Base-by-base conservation (phyloP, 805 yeast genomes). In the Candida orba region DNA sequence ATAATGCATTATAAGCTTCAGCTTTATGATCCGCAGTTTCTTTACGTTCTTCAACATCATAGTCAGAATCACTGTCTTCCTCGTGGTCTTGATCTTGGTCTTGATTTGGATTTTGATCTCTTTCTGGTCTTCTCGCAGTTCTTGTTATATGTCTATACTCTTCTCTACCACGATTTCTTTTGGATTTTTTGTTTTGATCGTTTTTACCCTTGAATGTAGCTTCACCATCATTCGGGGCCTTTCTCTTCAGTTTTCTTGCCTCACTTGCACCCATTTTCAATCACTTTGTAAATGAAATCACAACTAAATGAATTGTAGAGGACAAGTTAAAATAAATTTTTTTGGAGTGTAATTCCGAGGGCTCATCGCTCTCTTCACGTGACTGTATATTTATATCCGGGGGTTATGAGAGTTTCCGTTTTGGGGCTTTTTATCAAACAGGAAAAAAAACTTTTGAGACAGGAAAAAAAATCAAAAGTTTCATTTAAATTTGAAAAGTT, bases 1-100 rank as follows among this genome's bases (percentile, higher is more conserved):
- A 59, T 39, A 84, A 64, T 1, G 91, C 90, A 51, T 75, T 72
- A 60, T 84, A 84, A 0, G 84, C 84, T 53, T 69, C 67, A 4
- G 72, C 69, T 29, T 62, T 51, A 8, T 41, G 52, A 8, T 36
- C 34, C 24, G 30, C 37, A 6, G 6, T 33, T 7, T 37, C 37
- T 12, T 23, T 15, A 4, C 10, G 27, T 9, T 22, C 27, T 12
- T 32, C 40, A 9, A 24, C 30, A 6, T 29, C 30, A 15, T 34
- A 36, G 8, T 22, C 45, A 12, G 14, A 13, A 3, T 35, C 37
- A 18, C 25, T 33, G 12, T 12, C 25, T 18, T 34, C 25, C 4
- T 4, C 1, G 12, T 43, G 49, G 2, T 38, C 45, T n/a, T 48
- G 48, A n/a, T 50, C 57, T 14, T 40, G 44, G 8, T 50, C 46